These are phyloP conservation scores for Fraxinus sp. DNA, from an alignment of 305 asterid species.

Conservation along the genomic window DNA sequence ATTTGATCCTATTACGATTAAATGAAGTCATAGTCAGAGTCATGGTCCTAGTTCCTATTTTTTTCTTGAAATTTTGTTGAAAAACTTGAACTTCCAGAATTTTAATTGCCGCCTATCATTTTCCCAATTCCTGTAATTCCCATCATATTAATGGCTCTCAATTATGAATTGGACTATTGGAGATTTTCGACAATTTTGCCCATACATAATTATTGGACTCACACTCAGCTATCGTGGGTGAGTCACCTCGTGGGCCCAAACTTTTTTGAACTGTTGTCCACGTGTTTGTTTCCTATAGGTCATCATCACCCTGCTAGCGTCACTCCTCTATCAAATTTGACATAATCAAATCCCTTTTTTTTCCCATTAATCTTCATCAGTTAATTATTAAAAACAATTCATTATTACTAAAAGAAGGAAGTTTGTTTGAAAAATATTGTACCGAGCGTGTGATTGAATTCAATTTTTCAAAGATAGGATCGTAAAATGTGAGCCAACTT, in stretches of 20 bases:
- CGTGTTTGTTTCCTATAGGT: slow-evolving; percentile 31
- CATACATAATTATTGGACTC: slow-evolving; percentile 36
- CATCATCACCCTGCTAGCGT: slow-evolving; percentile 12
- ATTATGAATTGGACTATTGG: neutral
- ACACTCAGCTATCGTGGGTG: slow-evolving; percentile 27
- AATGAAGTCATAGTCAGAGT: neutral
- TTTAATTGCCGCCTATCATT: neutral
- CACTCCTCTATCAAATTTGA: slow-evolving; percentile 21
- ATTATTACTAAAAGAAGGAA: neutral
- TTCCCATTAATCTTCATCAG: neutral
- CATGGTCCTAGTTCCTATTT: neutral
- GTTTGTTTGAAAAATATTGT: neutral
- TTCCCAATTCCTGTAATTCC: neutral
- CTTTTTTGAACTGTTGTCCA: slow-evolving; percentile 22
- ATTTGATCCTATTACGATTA: neutral
- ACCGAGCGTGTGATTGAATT: neutral
- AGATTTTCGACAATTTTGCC: slow-evolving; percentile 34
- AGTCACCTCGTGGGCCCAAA: slow-evolving; percentile 32
- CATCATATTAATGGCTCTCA: slow-evolving; percentile 8
- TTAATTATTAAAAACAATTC: neutral
- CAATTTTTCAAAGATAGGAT: neutral
- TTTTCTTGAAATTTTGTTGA: neutral
- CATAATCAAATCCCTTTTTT: slow-evolving; percentile 2
- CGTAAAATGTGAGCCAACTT: neutral
- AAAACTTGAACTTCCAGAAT: neutral